These are phyloP conservation scores for Manihot esculenta DNA, from an alignment of 441 rosid species.

Conservation along the genomic window DNA sequence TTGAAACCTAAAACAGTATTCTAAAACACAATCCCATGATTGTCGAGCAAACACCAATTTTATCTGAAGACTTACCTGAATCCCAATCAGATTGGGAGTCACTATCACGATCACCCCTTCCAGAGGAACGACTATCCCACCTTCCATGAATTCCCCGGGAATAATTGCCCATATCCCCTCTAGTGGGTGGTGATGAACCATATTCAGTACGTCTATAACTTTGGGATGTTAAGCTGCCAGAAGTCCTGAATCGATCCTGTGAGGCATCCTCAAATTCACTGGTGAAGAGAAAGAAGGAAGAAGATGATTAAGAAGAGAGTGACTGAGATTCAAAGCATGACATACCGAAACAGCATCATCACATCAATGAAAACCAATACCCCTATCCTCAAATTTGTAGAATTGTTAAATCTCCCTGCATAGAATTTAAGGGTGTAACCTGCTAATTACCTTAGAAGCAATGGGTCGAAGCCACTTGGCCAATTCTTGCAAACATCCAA, in stretches of 20 bases:
- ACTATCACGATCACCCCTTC: conserved; percentile 71
- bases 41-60: background rate
- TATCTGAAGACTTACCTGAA: conserved; percentile 49
- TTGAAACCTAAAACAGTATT: background rate
- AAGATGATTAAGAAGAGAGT: conserved; percentile 5
- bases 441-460: conserved; percentile 55
- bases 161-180: conserved; percentile 65
- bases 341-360: background rate
- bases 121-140: conserved; percentile 89
- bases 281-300: conserved; percentile 9
- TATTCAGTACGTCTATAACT: conserved; percentile 68
- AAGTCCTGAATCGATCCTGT: conserved; percentile 57
- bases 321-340: conserved; percentile 12
- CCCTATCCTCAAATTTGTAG: conserved; percentile 1
- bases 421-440: background rate
- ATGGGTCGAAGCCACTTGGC: conserved; percentile 59
- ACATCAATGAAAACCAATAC: background rate
- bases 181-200: conserved; percentile 87
- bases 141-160: conserved; percentile 66
- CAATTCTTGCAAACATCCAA: conserved; percentile 72
- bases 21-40: background rate
- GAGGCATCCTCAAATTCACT: conserved; percentile 71
- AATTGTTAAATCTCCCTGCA: background rate
- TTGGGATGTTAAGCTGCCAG: conserved; percentile 60
- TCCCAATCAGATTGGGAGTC: conserved; percentile 80